These are phyloP conservation scores for Debaryomyces coudertii DNA, from an alignment of 1,139 yeast genomes.

Conservation along the genomic window DNA sequence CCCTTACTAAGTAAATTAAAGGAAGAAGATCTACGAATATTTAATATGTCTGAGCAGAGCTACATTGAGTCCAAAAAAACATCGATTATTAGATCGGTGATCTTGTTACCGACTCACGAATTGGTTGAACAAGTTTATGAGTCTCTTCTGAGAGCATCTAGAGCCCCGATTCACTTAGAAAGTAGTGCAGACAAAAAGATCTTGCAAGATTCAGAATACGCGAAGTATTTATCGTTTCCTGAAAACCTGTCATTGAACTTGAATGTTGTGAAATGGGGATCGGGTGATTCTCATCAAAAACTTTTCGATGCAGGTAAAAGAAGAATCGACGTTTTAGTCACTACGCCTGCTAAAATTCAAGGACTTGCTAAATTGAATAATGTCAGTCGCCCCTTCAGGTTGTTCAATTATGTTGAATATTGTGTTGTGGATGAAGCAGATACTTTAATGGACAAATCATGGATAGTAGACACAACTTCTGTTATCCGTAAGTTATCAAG, in stretches of 20 bases:
- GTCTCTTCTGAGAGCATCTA: conserved; percentile 49
- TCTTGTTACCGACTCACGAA: conserved; percentile 87
- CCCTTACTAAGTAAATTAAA: conserved; percentile 71
- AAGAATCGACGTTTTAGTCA: conserved; percentile 75
- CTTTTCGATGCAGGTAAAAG: conserved; percentile 49
- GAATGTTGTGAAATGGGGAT: conserved; percentile 61
- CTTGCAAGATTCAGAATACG: conserved; percentile 22
- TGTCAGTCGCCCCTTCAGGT: conserved; percentile 50
- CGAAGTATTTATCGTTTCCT: conserved; percentile 28
- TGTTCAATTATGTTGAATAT: conserved; percentile 52
- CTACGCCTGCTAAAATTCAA: conserved; percentile 76
- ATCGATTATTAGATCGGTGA: conserved; percentile 64
- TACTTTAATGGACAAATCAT: conserved; percentile 83
- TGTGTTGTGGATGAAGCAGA: conserved; percentile 95
- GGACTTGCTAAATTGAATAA: conserved; percentile 49
- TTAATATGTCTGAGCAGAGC: conserved; percentile 28
- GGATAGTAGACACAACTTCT: conserved; percentile 67
- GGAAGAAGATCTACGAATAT: conserved; percentile 49
- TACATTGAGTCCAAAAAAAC: conserved; percentile 32
- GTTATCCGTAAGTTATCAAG: conserved; percentile 57
- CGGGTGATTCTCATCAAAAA: conserved; percentile 51
- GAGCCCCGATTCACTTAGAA: conserved; percentile 25
- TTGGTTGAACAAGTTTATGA: conserved; percentile 76
- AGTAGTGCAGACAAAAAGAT: conserved; percentile 19
- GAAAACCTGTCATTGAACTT: conserved; percentile 39